phyloP scores from a whole-genome alignment of 495 filamentous ascomycete species.

The Penicillium parvum region DNA sequence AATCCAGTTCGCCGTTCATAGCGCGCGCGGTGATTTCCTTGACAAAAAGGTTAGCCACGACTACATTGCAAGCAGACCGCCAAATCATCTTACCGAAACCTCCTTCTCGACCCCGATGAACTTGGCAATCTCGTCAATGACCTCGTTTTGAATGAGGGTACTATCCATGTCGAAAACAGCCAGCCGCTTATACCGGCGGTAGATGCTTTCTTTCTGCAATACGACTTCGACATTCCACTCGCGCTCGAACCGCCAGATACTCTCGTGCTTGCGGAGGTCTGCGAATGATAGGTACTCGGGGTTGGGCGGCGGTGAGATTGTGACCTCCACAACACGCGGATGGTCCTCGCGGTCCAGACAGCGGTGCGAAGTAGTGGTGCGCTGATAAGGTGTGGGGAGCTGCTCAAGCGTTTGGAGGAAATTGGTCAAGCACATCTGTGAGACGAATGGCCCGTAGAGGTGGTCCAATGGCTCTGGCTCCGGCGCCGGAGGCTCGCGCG shows the following conservation, averaged over 20 bases:
- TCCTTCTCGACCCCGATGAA: constrained; percentile 67
- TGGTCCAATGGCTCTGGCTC: constrained; percentile 67
- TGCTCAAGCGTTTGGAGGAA: constrained; percentile 71
- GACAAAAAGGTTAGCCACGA: constrained; percentile 2
- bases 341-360: constrained; percentile 60
- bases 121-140: constrained; percentile 89
- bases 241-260: constrained; percentile 74
- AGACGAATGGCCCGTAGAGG: constrained; percentile 71
- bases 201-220: constrained; percentile 65
- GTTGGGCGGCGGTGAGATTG: constrained; percentile 61
- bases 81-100: constrained; percentile 48
- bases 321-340: constrained; percentile 66
- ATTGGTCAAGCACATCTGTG: constrained; percentile 74
- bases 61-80: constrained; percentile 24
- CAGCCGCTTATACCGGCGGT: constrained; percentile 70
- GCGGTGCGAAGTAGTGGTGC: constrained; percentile 62
- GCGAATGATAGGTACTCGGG: constrained; percentile 62
- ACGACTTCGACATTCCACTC: constrained; percentile 86
- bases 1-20: constrained; percentile 97
- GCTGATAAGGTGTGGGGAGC: constrained; percentile 58
- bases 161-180: constrained; percentile 98
- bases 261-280: constrained; percentile 71
- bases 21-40: constrained; percentile 81
- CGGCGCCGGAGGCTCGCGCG: constrained; percentile 62
- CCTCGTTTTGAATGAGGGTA: constrained; percentile 92